Evolutionary conservation across 106 monocot genomes (phyloP), one percentile per base, ranked within the genome.

Genomic region (Ottelia alismoides): DNA sequence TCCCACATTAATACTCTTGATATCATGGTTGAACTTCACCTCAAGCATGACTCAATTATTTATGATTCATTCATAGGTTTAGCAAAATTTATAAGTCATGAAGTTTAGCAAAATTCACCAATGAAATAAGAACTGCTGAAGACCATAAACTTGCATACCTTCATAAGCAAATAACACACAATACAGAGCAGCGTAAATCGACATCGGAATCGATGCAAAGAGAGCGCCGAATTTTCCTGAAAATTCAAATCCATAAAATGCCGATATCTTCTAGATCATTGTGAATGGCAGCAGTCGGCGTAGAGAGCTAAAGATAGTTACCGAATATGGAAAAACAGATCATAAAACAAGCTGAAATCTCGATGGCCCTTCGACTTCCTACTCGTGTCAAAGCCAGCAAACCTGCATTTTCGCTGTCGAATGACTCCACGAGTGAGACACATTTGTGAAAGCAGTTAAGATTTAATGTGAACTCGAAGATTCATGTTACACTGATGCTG

Each of bases 221-320:
- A 88, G n/a, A 31, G 88, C 80, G 20, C 93, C 93, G 75, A 88
- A 94, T 51, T 94, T 94, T 70, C 69, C 92, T 93, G 77, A 12
- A 57, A n/a, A n/a, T n/a, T n/a, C n/a, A n/a, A n/a, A n/a, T n/a
- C n/a, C n/a, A n/a, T n/a, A n/a, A n/a, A n/a, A n/a, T n/a, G n/a
- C n/a, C n/a, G n/a, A n/a, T n/a, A n/a, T n/a, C n/a, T n/a, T n/a
- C n/a, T n/a, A n/a, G n/a, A n/a, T n/a, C n/a, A n/a, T n/a, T n/a
- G n/a, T n/a, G n/a, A n/a, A n/a, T n/a, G n/a, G n/a, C n/a, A n/a
- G n/a, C n/a, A n/a, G n/a, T n/a, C n/a, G n/a, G n/a, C n/a, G n/a
- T n/a, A n/a, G n/a, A n/a, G n/a, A n/a, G n/a, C n/a, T n/a, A n/a
- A n/a, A n/a, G n/a, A n/a, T n/a, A 4, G 31, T 2, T 57, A 85